Percentiles rank a stretch among this genome's conserved stretches.
Evolutionary conservation across 306 rosid species (phyloP).

Genomic region (Malus sieversii): DNA sequence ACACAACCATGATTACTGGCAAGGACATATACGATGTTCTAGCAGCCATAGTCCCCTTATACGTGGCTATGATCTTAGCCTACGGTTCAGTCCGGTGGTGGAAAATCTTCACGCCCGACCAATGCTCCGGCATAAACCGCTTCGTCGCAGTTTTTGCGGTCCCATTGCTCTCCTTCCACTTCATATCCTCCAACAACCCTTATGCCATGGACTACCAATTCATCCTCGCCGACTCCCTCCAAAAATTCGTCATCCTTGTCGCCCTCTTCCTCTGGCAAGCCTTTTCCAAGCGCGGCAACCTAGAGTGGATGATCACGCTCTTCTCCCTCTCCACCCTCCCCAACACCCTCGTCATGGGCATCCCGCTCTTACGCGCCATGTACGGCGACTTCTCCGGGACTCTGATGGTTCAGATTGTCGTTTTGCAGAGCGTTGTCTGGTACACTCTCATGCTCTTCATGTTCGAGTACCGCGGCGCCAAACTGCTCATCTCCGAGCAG

Average conservation of each 20-base stretch:
- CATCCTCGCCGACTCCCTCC: slow-evolving; percentile 82
- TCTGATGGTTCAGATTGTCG: slow-evolving; percentile 84
- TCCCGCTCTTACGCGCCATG: slow-evolving; percentile 76
- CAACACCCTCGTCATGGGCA: slow-evolving; percentile 85
- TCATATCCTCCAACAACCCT: slow-evolving; percentile 70
- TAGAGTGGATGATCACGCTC: slow-evolving; percentile 77
- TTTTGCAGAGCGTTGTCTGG: slow-evolving; percentile 83
- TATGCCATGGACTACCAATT: slow-evolving; percentile 72
- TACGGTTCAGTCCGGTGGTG: slow-evolving; percentile 83
- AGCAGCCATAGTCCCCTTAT: slow-evolving; percentile 70
- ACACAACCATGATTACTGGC: slow-evolving; percentile 49
- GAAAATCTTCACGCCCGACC: slow-evolving; percentile 79
- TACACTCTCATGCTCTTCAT: slow-evolving; percentile 68
- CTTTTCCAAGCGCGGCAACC: slow-evolving; percentile 43
- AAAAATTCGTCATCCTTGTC: slow-evolving; percentile 47
- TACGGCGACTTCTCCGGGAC: slow-evolving; percentile 63
- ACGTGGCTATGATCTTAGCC: slow-evolving; percentile 77
- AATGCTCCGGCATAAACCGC: slow-evolving; percentile 83
- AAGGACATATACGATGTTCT: slow-evolving; percentile 75
- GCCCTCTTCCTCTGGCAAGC: slow-evolving; percentile 74
- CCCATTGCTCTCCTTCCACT: slow-evolving; percentile 75
- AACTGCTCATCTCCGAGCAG: slow-evolving; percentile 63
- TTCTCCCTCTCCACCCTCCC: slow-evolving; percentile 84
- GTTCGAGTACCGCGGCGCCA: slow-evolving; percentile 84
- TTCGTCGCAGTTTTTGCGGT: slow-evolving; percentile 80